These are phyloP conservation scores for Thelonectria discophora DNA, from an alignment of 2,329 filamentous ascomycete genomes.

Conservation along the genomic window DNA sequence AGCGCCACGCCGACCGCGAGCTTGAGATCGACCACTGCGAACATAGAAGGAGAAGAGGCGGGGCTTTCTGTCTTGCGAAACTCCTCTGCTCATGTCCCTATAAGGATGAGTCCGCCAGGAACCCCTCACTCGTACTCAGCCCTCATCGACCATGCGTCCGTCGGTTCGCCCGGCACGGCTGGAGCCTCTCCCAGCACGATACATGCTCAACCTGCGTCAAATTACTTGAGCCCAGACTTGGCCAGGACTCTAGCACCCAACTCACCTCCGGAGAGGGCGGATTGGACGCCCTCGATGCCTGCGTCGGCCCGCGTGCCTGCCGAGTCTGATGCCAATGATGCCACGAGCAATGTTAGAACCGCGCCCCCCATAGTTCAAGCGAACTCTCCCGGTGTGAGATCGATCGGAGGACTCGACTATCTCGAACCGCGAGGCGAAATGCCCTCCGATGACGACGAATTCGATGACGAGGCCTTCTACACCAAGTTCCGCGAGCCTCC, in stretches of 20 bases:
- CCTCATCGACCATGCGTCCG: conserved; percentile 22
- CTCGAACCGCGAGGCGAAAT: conserved; percentile 28
- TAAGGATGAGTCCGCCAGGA: conserved; percentile 31
- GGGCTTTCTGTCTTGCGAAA: conserved; percentile 30
- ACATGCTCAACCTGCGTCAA: neutral
- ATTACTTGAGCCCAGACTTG: conserved; percentile 25
- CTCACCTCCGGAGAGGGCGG: conserved; percentile 22
- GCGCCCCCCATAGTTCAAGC: conserved; percentile 14
- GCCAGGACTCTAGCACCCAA: conserved; percentile 5
- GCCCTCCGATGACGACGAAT: conserved; percentile 40
- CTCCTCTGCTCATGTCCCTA: conserved; percentile 21
- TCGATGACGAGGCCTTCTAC: conserved; percentile 45
- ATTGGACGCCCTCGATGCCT: conserved; percentile 38
- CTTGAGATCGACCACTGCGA: neutral
- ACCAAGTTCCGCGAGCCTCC: conserved; percentile 47
- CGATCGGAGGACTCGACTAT: conserved; percentile 11
- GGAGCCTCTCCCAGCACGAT: conserved; percentile 1
- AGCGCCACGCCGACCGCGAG: neutral
- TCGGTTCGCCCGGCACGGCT: conserved; percentile 5
- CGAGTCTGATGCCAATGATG: neutral
- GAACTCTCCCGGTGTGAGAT: conserved; percentile 4
- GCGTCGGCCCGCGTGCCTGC: conserved; percentile 14
- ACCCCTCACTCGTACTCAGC: conserved; percentile 37
- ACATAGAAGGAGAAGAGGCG: conserved; percentile 18
- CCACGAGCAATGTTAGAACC: conserved; percentile 10